These are phyloP conservation scores for Neoboletus brunneissimus DNA, from an alignment of 768 basidiomycete species.

Conservation along the genomic window DNA sequence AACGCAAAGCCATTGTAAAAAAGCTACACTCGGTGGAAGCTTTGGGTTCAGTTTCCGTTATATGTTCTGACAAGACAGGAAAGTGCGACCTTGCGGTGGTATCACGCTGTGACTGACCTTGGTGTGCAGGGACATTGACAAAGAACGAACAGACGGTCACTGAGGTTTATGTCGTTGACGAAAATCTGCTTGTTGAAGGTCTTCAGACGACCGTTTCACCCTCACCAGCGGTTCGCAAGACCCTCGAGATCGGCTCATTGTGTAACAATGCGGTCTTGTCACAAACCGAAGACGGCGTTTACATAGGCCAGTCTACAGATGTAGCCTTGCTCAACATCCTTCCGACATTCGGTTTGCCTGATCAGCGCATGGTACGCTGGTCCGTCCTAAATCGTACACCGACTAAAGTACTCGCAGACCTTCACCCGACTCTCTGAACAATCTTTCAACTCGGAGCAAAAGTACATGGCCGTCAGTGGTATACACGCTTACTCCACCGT, in stretches of 20 bases:
- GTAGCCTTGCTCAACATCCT: conserved; percentile 86
- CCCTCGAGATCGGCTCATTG: conserved; percentile 77
- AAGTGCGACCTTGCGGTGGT: conserved; percentile 11
- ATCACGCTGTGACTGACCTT: background rate
- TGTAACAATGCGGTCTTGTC: conserved; percentile 82
- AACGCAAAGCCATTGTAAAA: conserved; percentile 94
- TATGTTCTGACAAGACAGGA: conserved; percentile 98
- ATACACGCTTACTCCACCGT: conserved; percentile 42
- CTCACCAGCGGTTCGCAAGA: conserved; percentile 68
- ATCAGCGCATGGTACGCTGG: conserved; percentile 64
- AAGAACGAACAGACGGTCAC: conserved; percentile 96
- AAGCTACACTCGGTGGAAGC: conserved; percentile 95
- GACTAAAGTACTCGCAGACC: conserved; percentile 37
- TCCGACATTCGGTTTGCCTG: conserved; percentile 59
- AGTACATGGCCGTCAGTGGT: conserved; percentile 91
- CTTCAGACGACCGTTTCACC: conserved; percentile 43
- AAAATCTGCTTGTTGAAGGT: conserved; percentile 60
- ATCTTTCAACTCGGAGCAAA: conserved; percentile 91
- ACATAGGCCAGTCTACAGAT: conserved; percentile 89
- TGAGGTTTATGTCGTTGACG: conserved; percentile 85
- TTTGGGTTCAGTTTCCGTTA: conserved; percentile 92
- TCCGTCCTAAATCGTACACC: background rate
- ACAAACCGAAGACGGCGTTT: conserved; percentile 65
- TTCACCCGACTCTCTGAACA: conserved; percentile 76
- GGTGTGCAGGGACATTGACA: conserved; percentile 71